These are phyloP conservation scores for Trichothecium roseum DNA, from an alignment of 2,329 filamentous ascomycete genomes.

Conservation along the genomic window DNA sequence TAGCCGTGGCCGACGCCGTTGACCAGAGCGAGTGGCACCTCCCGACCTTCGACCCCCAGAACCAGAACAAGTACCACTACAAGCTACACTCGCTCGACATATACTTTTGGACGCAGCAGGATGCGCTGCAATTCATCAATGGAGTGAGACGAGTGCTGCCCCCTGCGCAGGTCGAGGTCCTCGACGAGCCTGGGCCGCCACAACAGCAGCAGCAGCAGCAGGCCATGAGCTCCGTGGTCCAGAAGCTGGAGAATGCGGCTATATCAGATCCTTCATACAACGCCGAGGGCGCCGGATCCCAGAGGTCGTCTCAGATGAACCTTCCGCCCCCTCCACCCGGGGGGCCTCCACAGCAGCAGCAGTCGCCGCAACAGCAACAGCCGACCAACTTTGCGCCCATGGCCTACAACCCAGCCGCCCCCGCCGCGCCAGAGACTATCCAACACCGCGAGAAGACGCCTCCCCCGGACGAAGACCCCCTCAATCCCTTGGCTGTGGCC, in stretches of 20 bases:
- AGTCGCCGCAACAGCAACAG: slow-evolving; percentile 17
- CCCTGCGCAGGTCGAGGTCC: slow-evolving; percentile 47
- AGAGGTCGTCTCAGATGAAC: slow-evolving; percentile 3
- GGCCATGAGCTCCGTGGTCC: slow-evolving; percentile 59
- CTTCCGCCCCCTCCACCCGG: slow-evolving; percentile 10
- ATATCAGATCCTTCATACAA: slow-evolving; percentile 48
- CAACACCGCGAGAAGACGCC: slow-evolving; percentile 71
- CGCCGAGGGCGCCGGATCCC: slow-evolving; percentile 10
- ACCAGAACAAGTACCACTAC: slow-evolving; percentile 72
- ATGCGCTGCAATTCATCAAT: slow-evolving; percentile 61
- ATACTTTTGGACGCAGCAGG: slow-evolving; percentile 69
- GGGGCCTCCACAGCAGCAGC: slow-evolving; percentile 9
- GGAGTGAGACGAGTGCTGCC: slow-evolving; percentile 57
- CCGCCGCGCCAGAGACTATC: slow-evolving; percentile 62
- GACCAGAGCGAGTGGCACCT: slow-evolving; percentile 61
- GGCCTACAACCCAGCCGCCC: slow-evolving; percentile 72
- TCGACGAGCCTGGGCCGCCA: slow-evolving; percentile 50
- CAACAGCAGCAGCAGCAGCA: slow-evolving; percentile 27
- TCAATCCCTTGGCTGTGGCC: slow-evolving; percentile 47
- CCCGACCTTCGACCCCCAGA: slow-evolving; percentile 59
- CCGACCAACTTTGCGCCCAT: slow-evolving; percentile 49
- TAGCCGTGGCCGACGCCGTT: slow-evolving; percentile 48
- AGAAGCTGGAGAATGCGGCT: slow-evolving; percentile 61
- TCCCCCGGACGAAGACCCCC: slow-evolving; percentile 55
- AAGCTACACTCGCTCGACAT: slow-evolving; percentile 65